Evolutionary conservation across 1,284 basidiomycete species (phyloP), one percentile per base, ranked within the genome.

Genomic region (Laetiporus sulphureus): DNA sequence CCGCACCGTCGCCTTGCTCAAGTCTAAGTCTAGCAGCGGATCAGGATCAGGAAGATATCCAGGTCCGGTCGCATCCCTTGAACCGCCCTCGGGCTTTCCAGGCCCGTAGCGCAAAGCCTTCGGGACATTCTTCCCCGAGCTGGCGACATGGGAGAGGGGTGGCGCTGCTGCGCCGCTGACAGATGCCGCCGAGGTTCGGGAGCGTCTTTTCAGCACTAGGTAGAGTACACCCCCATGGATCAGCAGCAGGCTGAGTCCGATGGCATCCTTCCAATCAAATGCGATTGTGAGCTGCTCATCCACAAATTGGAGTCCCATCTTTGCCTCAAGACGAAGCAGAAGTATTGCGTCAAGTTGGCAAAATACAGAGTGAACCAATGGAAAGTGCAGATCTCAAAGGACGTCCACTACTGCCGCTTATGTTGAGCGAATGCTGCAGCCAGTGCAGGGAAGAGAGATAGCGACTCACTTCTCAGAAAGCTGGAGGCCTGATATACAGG

Each of bases 1-100:
- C 16, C 64, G 51, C 8, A 57, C 57, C 5, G 56, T 58, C 22
- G 63, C 61, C 3, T 51, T 59, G 32, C 48, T 47, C 16, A 52
- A 43, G 38, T 58, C 58, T 34, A 63, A 61, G 12, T 58, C 51
- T 15, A 42, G 33, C 42, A 60, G 45, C 8, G 65, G 61, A 22
- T 64, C 57, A 0, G 64, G 65, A 35, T 63, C 58, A 16, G 45
- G 45, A n/a, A 46, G 37, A 16, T 40, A 40, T 18, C 38, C 43
- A 21, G 42, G 42, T 10, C 42, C 42, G 23, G 36, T 44, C 19
- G 42, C 38, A n/a, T 44, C 23, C 36, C 42, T 39, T 18, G 41
- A 31, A 18, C 36, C 32, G 6, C 42, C 37, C 30, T 38, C 41
- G 1, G 32, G 4, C 42, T 39, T 34, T 23, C 24, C 38, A 1